Conservation (phyloP, 768 basidiomycete genomes). For the Melanogaster broomeanus region DNA sequence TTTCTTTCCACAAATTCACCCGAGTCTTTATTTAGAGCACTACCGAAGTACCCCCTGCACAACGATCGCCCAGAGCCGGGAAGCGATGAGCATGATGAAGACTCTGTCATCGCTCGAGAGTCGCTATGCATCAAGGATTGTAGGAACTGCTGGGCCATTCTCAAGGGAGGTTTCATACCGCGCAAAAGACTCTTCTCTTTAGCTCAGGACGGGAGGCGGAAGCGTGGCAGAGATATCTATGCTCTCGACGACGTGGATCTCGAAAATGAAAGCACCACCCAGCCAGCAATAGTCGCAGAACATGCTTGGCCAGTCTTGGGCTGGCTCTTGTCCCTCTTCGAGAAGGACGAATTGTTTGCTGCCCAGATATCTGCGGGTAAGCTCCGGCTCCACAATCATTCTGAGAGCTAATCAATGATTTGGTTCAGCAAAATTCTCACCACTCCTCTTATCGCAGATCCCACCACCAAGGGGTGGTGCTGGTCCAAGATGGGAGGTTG, state of each 20-base stretch:
- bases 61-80: neutral
- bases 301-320: slow-evolving; percentile 73
- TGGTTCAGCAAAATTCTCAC: slow-evolving; percentile 44
- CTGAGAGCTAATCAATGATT: slow-evolving; percentile 9
- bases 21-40: slow-evolving; percentile 48
- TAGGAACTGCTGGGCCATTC: slow-evolving; percentile 62
- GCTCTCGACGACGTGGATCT: slow-evolving; percentile 29
- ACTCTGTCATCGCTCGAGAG: slow-evolving; percentile 59
- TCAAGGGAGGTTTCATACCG: slow-evolving; percentile 55
- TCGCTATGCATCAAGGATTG: slow-evolving; percentile 53
- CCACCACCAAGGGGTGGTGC: slow-evolving; percentile 50
- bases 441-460: slow-evolving; percentile 59
- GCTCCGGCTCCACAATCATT: slow-evolving; percentile 1
- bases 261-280: slow-evolving; percentile 12
- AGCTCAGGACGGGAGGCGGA: slow-evolving; percentile 27
- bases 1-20: slow-evolving; percentile 60
- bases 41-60: slow-evolving; percentile 49
- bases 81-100: slow-evolving; percentile 42
- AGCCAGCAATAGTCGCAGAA: slow-evolving; percentile 46
- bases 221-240: slow-evolving; percentile 30
- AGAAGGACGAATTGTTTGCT: slow-evolving; percentile 56
- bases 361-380: slow-evolving; percentile 32
- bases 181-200: slow-evolving; percentile 24
- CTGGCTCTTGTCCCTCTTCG: slow-evolving; percentile 68
- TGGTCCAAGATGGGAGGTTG: slow-evolving; percentile 57